phyloP scores from a whole-genome alignment of 2,329 filamentous ascomycete genomes.

The Ophiocordyceps camponoti-floridani region DNA sequence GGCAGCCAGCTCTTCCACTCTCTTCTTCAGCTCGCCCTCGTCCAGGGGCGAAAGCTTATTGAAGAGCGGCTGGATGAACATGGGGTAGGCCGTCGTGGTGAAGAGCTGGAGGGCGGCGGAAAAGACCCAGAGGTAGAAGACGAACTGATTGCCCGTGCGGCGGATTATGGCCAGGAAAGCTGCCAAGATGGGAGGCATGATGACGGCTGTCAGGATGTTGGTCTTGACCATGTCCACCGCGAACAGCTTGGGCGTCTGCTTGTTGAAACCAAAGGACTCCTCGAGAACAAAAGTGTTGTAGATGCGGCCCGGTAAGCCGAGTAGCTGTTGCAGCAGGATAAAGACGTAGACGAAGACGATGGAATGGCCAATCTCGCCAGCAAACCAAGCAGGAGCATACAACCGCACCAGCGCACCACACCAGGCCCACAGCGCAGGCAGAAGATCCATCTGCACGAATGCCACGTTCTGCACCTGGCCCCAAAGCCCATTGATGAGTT shows the following conservation, averaged over 20 bases:
- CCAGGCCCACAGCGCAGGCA: constrained; percentile 78
- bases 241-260: constrained; percentile 82
- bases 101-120: constrained; percentile 78
- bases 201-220: constrained; percentile 59
- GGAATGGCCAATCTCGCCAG: constrained; percentile 84
- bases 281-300: constrained; percentile 95
- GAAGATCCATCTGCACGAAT: constrained; percentile 78
- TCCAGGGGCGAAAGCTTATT: constrained; percentile 93
- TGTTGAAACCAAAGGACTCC: constrained; percentile 97
- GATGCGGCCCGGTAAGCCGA: constrained; percentile 66
- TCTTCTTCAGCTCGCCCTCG: constrained; percentile 70
- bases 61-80: constrained; percentile 86
- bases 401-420: constrained; percentile 57
- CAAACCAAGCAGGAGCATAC: constrained; percentile 62
- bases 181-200: constrained; percentile 76
- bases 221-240: constrained; percentile 82
- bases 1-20: constrained; percentile 68
- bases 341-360: constrained; percentile 84
- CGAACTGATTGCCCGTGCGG: constrained; percentile 85
- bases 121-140: constrained; percentile 96
- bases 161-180: constrained; percentile 89
- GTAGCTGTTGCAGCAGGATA: constrained; percentile 60
- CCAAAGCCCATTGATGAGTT: constrained; percentile 65
- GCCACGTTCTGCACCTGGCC: constrained; percentile 75
- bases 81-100: constrained; percentile 90